Evolutionary conservation across 805 yeast species (phyloP).

Genomic region (Yarrowia hollandica): DNA sequence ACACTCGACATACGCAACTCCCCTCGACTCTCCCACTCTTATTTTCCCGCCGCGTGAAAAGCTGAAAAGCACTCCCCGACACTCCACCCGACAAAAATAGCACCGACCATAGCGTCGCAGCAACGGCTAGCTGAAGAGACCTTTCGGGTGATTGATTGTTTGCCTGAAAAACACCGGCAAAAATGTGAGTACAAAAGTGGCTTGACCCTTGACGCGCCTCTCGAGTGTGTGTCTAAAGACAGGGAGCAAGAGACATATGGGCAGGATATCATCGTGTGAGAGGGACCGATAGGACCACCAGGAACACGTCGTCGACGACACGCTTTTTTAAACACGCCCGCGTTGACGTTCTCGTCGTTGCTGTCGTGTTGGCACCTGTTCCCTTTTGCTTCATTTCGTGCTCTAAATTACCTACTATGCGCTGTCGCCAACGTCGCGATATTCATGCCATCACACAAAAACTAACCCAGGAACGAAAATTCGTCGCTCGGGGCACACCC

Average conservation of each 20-base stretch:
- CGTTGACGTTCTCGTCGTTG: not conserved
- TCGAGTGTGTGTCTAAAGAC: not conserved
- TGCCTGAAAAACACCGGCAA: conserved; percentile 19
- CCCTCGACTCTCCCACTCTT: conserved; percentile 29
- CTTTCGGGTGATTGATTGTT: conserved; percentile 26
- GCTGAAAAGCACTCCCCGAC: conserved; percentile 26
- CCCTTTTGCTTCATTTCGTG: not conserved
- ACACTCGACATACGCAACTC: conserved; percentile 21
- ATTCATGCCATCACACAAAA: not conserved
- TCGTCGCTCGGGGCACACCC: conserved; percentile 29
- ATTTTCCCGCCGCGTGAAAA: conserved; percentile 28
- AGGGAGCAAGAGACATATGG: not conserved
- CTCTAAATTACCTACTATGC: not conserved
- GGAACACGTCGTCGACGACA: not conserved
- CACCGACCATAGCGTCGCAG: conserved; percentile 2
- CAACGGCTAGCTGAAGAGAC: conserved; percentile 26
- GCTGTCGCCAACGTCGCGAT: not conserved
- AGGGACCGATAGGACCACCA: no score
- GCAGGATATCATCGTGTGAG: not conserved
- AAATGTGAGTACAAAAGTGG: conserved; percentile 22
- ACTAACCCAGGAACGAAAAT: conserved; percentile 28
- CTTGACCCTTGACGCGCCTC: conserved; percentile 7
- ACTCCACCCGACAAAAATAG: conserved; percentile 23
- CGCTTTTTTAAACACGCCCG: not conserved
- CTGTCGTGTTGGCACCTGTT: not conserved